A percentile compares a stretch with the other conserved stretches of the same genome.
Evolutionary conservation across 192 early-diverging fungal species (phyloP).

Genomic region (Linnemannia elongata): DNA sequence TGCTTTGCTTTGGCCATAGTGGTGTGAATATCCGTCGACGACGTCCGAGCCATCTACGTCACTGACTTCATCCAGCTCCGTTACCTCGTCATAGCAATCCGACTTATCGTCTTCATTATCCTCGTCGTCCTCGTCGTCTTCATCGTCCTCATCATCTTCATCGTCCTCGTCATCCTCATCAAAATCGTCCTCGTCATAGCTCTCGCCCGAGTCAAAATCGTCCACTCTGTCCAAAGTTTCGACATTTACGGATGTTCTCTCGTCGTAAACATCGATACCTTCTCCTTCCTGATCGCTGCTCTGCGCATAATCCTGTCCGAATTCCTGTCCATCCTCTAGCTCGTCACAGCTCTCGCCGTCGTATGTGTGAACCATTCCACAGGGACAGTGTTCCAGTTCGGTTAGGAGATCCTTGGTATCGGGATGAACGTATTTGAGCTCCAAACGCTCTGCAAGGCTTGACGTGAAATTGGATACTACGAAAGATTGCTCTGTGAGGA

Average conservation of each 20-base stretch:
- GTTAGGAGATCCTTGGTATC: background rate
- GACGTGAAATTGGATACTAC: conserved; percentile 33
- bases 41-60: conserved; percentile 20
- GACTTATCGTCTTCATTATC: conserved; percentile 24
- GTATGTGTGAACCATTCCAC: conserved; percentile 23
- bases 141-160: conserved; percentile 19
- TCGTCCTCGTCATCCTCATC: conserved; percentile 28
- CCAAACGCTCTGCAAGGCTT: conserved; percentile 21
- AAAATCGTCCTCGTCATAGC: conserved; percentile 24
- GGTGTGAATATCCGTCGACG: conserved; percentile 28
- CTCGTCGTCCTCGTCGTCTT: conserved; percentile 20
- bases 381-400: conserved; percentile 18
- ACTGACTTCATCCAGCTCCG: background rate
- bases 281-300: conserved; percentile 45
- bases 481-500: conserved; percentile 30
- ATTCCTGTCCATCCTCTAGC: background rate
- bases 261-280: conserved; percentile 25
- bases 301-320: conserved; percentile 14
- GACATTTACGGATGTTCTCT: background rate
- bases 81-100: background rate
- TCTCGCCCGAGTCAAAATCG: conserved; percentile 27
- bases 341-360: conserved; percentile 2
- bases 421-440: conserved; percentile 20
- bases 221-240: conserved; percentile 22
- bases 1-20: conserved; percentile 1